Base-by-base conservation (phyloP, 2,329 filamentous ascomycete genomes). In the Aureobasidium sp. region DNA sequence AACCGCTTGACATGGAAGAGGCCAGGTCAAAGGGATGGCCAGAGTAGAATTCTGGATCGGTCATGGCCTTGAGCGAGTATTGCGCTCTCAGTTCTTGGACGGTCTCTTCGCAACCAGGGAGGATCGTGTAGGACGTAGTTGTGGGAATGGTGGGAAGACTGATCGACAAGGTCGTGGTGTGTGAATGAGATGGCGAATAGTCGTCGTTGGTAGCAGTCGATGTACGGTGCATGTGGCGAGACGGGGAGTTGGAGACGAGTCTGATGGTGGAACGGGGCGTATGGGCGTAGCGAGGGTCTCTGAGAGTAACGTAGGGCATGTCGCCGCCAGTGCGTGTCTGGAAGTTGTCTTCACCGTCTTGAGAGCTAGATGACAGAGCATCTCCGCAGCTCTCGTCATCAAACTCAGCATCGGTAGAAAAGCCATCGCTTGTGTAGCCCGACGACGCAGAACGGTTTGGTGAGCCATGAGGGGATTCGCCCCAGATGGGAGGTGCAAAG, bases 91-190 rank as follows among this genome's bases (percentile, higher is more conserved):
- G 33, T 8, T 24, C 35, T 19, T 50, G 15, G 19, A 35, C 35
- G 9, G 39, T 35, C 29, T 58, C n/a, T 5, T 37, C 42, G 5
- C 27, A 37, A 4, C 33, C 57, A n/a, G 57, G 44, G 5, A 50
- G 35, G 22, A 49, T 37, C 2, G 56, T 57, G 50, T 62, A 62
- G 6, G 47, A 60, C 5, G 62, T 53, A 27, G 48, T 39, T 1
- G 62, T 53, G 47, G 48, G 48, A 2, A 49, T 58, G 2, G 66
- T 69, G 0, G 69, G 70, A 14, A 72, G 62, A 57, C 70, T 72
- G 64, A 72, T 66, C 1, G 70, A 70, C 2, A 70, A 73, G 11
- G 66, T 69, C 1, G 70, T 70, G 9, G 69, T 69, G 22, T 60
- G 22, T 4, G 68, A 65, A 27, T 68, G 65, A 22, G 57, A 49